Evolutionary conservation across 805 yeast species (phyloP).

Genomic region (Priceomyces medius): DNA sequence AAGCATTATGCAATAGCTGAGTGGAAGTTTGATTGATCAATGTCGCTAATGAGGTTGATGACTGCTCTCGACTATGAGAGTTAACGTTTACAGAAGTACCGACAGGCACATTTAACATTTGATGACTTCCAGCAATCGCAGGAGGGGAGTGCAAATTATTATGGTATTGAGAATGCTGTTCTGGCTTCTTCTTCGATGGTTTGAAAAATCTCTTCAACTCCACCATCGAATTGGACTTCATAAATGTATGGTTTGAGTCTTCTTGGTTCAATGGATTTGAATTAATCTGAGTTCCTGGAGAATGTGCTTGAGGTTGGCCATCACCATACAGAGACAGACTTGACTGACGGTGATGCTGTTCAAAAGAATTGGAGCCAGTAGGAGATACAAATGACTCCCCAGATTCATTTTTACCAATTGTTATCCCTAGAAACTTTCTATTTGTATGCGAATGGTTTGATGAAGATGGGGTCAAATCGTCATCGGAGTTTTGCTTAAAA

Average conservation of each 20-base stretch:
- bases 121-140: conserved; percentile 18
- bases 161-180: conserved; percentile 15
- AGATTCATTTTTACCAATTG: conserved; percentile 42
- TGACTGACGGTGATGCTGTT: conserved; percentile 17
- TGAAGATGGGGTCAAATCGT: conserved; percentile 29
- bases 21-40: conserved; percentile 38
- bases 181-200: conserved; percentile 43
- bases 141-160: conserved; percentile 32
- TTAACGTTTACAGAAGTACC: conserved; percentile 1
- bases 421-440: conserved; percentile 39
- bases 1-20: conserved; percentile 36
- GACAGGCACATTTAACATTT: conserved; percentile 5
- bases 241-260: conserved; percentile 31
- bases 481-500: conserved; percentile 30
- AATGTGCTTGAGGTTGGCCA: conserved; percentile 6
- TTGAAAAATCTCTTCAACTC: conserved; percentile 73
- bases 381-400: conserved; percentile 37
- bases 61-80: conserved; percentile 29
- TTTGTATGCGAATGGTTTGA: conserved; percentile 26
- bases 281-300: conserved; percentile 12
- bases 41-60: conserved; percentile 36
- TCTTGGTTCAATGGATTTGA: conserved; percentile 14
- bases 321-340: conserved; percentile 5
- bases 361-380: conserved; percentile 31
- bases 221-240: conserved; percentile 55